These are phyloP conservation scores for Penicillium robsamsonii DNA, from an alignment of 495 filamentous ascomycete genomes.

Conservation along the genomic window DNA sequence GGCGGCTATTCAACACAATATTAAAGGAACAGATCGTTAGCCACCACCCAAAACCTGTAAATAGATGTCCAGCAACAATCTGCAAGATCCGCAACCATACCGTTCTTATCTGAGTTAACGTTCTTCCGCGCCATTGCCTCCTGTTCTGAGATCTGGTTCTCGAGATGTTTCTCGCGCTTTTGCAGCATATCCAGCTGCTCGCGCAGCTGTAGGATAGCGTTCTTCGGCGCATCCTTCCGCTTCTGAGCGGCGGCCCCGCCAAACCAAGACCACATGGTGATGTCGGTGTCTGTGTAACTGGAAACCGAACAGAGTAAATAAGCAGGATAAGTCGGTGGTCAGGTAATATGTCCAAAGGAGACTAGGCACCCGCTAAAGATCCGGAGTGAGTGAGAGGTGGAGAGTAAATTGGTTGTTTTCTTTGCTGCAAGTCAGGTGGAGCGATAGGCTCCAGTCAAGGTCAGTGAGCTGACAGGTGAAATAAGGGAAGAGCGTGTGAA, in stretches of 20 bases:
- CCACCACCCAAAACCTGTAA: background rate
- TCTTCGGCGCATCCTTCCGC: conserved; percentile 91
- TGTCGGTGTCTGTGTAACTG: conserved; percentile 2
- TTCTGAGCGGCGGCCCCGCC: conserved; percentile 75
- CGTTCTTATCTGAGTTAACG: conserved; percentile 83
- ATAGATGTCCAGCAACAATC: background rate
- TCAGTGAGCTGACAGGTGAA: conserved; percentile 1
- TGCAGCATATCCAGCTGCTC: conserved; percentile 94
- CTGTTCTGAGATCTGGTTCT: conserved; percentile 90
- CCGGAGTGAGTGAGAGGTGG: conserved; percentile 5
- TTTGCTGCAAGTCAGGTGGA: conserved; percentile 24
- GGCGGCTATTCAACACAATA: conserved; percentile 58
- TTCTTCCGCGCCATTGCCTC: conserved; percentile 89
- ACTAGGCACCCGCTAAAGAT: conserved; percentile 17
- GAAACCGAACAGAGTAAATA: background rate
- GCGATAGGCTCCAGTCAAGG: conserved; percentile 26
- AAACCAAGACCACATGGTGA: conserved; percentile 79
- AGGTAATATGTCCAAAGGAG: conserved; percentile 2
- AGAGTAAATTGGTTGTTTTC: conserved; percentile 9
- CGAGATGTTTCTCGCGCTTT: conserved; percentile 90
- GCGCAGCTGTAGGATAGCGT: conserved; percentile 87
- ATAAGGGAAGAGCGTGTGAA: background rate
- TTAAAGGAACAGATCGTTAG: conserved; percentile 4
- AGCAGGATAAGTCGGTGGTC: background rate
- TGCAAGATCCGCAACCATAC: conserved; percentile 43